Evolutionary conservation across 202 grass and related monocot species (phyloP), one percentile per base, ranked within the genome.

Genomic region (Musa balbisiana): DNA sequence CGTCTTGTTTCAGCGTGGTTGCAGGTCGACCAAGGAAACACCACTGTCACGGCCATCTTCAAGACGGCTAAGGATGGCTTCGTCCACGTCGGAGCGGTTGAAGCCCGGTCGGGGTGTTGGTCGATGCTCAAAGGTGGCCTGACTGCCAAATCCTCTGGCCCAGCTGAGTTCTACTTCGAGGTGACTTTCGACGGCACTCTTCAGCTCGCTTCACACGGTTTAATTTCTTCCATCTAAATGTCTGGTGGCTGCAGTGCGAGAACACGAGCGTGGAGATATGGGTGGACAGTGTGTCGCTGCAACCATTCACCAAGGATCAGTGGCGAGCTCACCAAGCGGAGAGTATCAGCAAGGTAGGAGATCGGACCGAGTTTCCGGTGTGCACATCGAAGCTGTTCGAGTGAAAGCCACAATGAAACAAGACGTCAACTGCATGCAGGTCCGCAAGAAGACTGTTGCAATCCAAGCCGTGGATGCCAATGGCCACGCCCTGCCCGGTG

Each of bases 51-150:
- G 71, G 88, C 67, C 2, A 76, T 93, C 15, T 89, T 97, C 33
- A 43, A 6, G 33, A 43, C 33, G 4, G 33, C 33, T 43, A 43
- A 43, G 33, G 33, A 43, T 43, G 33, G 33, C 59, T 89, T 86
- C 63, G 4, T 91, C n/a, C 76, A 84, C 49, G 85, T 80, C 6
- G 94, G 94, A 53, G 79, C 81, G 0, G 80, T 75, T 9, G 11
- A 73, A 52, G 78, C 68, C 29, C 55, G 64, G 13, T 73, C 78
- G 5, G 78, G 78, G 11, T 80, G 85, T 78, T 98, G 90, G 94
- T 86, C 94, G 64, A 91, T 97, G 88, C 86, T 97, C 82, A 97
- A 97, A 79, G 90, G 94, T 62, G 94, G 94, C 1, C 76, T 97
- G 51, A 93, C 94, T 68, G 67, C 82, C 71, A 77, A 77, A 16